Percentiles rank a stretch among this genome's conserved stretches.
Conservation (phyloP, 345 rosid genomes). For the Salix koriyanagi region DNA sequence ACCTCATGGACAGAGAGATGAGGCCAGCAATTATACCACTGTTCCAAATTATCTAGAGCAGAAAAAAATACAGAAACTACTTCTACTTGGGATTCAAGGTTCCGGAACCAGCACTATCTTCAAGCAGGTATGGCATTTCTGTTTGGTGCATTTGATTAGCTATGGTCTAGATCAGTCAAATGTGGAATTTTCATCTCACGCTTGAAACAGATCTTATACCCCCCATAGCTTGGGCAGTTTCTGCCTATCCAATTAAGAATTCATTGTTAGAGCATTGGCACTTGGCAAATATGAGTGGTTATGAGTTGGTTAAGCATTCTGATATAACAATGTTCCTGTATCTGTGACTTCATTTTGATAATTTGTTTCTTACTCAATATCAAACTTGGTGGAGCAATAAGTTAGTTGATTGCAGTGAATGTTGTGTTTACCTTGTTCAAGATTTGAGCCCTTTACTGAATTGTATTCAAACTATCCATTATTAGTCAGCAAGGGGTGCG, state of each 20-base stretch:
- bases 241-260: background rate
- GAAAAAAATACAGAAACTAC: conserved; percentile 70
- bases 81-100: conserved; percentile 71
- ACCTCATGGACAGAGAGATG: conserved; percentile 63
- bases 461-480: background rate
- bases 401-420: background rate
- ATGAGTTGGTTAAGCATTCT: background rate
- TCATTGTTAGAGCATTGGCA: background rate
- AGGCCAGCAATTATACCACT: conserved; percentile 60
- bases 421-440: background rate
- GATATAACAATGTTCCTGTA: background rate
- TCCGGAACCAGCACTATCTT: conserved; percentile 90
- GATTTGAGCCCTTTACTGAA: background rate
- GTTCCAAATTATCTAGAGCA: conserved; percentile 86
- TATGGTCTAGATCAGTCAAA: background rate
- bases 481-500: background rate
- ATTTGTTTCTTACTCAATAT: background rate
- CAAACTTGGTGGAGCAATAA: background rate
- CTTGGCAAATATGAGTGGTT: background rate
- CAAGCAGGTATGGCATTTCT: conserved; percentile 60
- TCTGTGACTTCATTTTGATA: background rate
- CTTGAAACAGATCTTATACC: background rate
- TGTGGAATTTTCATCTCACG: background rate
- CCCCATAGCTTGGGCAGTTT: background rate
- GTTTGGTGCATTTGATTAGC: background rate